These are phyloP conservation scores for Dentipellis sp. DNA, from an alignment of 768 basidiomycete genomes.

Conservation along the genomic window DNA sequence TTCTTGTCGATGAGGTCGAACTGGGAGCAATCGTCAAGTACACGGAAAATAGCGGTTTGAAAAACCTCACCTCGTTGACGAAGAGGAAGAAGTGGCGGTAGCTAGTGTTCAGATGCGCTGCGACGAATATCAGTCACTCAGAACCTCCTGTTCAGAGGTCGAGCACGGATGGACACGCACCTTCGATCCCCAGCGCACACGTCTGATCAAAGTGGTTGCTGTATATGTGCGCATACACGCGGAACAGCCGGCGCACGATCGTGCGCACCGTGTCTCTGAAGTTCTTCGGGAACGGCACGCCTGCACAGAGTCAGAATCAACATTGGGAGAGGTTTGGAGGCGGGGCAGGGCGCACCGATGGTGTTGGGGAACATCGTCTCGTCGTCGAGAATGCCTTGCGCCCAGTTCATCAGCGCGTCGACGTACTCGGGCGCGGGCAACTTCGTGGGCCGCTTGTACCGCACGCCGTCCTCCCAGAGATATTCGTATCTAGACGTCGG, in stretches of 20 bases:
- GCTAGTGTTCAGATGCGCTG: slow-evolving; percentile 97
- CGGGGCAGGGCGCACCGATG: slow-evolving; percentile 53
- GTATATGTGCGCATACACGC: slow-evolving; percentile 97
- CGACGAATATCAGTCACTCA: neutral
- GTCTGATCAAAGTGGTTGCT: slow-evolving; percentile 99
- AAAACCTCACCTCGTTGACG: slow-evolving; percentile 73
- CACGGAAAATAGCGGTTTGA: neutral
- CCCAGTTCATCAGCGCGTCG: slow-evolving; percentile 98
- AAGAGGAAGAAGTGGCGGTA: slow-evolving; percentile 98
- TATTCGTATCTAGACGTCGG: slow-evolving; percentile 67
- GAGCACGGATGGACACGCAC: slow-evolving; percentile 30
- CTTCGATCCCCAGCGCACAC: slow-evolving; percentile 96
- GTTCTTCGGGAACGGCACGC: slow-evolving; percentile 6
- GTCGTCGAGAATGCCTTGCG: slow-evolving; percentile 87
- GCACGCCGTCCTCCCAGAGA: slow-evolving; percentile 87
- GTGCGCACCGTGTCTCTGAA: slow-evolving; percentile 75
- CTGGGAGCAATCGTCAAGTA: slow-evolving; percentile 27
- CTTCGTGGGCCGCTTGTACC: slow-evolving; percentile 86
- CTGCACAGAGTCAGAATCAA: neutral
- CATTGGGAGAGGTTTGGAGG: neutral
- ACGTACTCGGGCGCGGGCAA: slow-evolving; percentile 95
- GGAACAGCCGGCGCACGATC: slow-evolving; percentile 86
- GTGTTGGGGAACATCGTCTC: slow-evolving; percentile 89
- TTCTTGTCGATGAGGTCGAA: slow-evolving; percentile 95
- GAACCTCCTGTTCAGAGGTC: too few species aligned